Base-by-base conservation (phyloP, 2,329 filamentous ascomycete species). In the Pestalotiopsis sp. region DNA sequence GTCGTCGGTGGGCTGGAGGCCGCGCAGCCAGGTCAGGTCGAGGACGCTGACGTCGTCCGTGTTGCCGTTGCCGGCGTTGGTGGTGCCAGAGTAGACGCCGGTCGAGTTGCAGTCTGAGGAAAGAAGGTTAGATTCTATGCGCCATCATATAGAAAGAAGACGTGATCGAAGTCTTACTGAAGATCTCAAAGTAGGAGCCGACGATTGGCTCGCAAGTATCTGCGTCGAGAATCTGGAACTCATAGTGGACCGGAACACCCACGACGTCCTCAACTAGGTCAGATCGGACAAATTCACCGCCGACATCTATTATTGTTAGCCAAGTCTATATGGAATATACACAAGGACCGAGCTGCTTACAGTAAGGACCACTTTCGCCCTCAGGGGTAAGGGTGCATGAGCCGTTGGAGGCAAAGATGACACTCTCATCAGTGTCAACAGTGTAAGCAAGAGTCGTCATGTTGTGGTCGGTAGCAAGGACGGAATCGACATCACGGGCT, bases 301-400 rank as follows among this genome's bases (percentile, higher is more conserved):
- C 74, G 62, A 88, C 84, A 70, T 84, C 79, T 82, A 59, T 9
- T 12, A 59, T 9, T 27, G 57, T 59, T 4, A 36, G 23, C 17
- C 20, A 59, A 36, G 14, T 23, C 7, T 5, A 5, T 27, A 2
- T 27, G 14, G n/a, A 27, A 6, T 27, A 36, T 6, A 20, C 11
- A 14, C 4, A 9, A 59, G 14, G 4, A 23, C 17, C 4, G 23
- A 31, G 4, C 1, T 9, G 3, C 57, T n/a, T 27, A 59, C 57
- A 88, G 78, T 87, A 88, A 27, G 86, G 86, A 0, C 86, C 86
- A 74, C 87, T 80, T 3, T 82, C 87, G 31, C 83, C 82, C 74
- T 88, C 86, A 0, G 85, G 85, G 20, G 80, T 83, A 25, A 88
- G 78, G 36, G 87, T 77, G 70, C 86, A 88, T n/a, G 82, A 82